Evolutionary conservation across 495 filamentous ascomycete genomes (phyloP).

Genomic region (Chlorociboria aeruginascens): DNA sequence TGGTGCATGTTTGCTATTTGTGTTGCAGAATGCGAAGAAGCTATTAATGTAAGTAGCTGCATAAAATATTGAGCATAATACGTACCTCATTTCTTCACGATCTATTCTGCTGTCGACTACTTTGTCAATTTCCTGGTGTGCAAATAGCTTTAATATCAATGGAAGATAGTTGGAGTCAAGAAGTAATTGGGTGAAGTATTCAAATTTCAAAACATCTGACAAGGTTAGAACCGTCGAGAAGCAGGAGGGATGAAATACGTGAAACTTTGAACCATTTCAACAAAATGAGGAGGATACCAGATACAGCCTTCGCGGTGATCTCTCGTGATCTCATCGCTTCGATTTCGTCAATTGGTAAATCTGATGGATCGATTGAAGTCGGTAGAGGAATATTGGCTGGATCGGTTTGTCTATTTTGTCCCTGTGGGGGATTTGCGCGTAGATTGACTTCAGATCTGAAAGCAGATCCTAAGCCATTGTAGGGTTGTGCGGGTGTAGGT

Average conservation of each 20-base stretch:
- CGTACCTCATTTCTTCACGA: conserved; percentile 68
- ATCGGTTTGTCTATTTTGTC: conserved; percentile 12
- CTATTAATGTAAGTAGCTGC: conserved; percentile 28
- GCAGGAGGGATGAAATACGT: conserved; percentile 43
- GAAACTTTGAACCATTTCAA: conserved; percentile 96
- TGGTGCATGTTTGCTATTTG: conserved; percentile 10
- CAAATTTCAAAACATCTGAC: conserved; percentile 84
- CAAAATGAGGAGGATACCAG: conserved; percentile 69
- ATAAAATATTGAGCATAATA: background rate
- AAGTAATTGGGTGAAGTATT: conserved; percentile 87
- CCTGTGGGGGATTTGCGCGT: conserved; percentile 7
- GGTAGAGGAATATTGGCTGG: conserved; percentile 13
- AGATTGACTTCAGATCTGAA: conserved; percentile 18
- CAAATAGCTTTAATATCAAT: conserved; percentile 81
- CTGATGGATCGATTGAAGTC: conserved; percentile 23
- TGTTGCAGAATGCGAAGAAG: conserved; percentile 81
- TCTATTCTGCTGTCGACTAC: conserved; percentile 79
- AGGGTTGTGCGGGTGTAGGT: conserved; percentile 19
- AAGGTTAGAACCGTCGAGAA: conserved; percentile 20
- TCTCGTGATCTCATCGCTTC: conserved; percentile 72
- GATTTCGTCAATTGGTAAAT: conserved; percentile 51
- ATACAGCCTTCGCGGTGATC: conserved; percentile 82
- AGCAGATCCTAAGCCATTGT: conserved; percentile 7
- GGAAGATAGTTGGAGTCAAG: conserved; percentile 92
- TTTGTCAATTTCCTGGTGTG: conserved; percentile 81